A percentile compares a stretch with the other conserved stretches of the same genome.
phyloP scores from a whole-genome alignment of 2,329 filamentous ascomycete genomes.

The Huntiella decipiens region DNA sequence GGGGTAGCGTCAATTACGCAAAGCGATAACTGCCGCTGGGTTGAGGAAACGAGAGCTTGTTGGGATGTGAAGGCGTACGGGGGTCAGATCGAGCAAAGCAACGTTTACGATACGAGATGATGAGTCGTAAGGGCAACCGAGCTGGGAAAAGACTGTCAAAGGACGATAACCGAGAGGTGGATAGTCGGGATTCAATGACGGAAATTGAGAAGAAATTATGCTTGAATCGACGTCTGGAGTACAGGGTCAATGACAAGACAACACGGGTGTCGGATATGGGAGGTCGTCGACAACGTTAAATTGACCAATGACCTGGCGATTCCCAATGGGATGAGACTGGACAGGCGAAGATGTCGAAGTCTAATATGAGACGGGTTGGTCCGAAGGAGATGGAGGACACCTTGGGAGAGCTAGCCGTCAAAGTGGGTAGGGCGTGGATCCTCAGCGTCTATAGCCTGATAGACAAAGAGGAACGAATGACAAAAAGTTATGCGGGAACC shows the following conservation, averaged over 20 bases:
- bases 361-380: neutral
- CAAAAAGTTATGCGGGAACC: neutral
- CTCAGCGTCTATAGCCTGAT: constrained; percentile 11
- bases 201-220: neutral
- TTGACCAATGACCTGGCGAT: neutral
- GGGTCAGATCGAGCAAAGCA: neutral
- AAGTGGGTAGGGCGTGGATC: constrained; percentile 1
- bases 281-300: neutral
- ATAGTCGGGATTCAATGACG: neutral
- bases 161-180: neutral
- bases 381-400: neutral
- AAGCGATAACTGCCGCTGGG: constrained; percentile 11
- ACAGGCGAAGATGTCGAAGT: neutral
- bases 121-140: no score
- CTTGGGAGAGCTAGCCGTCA: neutral
- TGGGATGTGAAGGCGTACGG: constrained; percentile 1
- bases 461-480: constrained; percentile 9
- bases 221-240: neutral
- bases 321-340: neutral
- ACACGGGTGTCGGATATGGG: neutral
- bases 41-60: constrained; percentile 7
- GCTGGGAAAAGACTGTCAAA: no score
- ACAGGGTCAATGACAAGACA: no score
- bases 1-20: constrained; percentile 10
- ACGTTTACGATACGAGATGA: no score